Conservation (phyloP, 2,329 filamentous ascomycete species). For the Helotiales sp. region DNA sequence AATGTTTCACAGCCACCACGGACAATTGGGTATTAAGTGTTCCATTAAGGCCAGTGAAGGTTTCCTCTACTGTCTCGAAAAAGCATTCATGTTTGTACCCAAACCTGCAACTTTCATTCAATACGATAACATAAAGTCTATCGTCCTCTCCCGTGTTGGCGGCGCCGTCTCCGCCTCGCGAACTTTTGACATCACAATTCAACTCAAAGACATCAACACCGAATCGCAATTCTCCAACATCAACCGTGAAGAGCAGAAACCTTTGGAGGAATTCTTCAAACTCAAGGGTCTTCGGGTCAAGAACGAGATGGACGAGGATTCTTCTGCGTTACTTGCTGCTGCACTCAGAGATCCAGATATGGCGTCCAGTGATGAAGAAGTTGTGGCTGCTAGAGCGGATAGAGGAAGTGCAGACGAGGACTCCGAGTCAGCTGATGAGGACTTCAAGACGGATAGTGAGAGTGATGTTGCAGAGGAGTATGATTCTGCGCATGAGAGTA, state of each 20-base stretch:
- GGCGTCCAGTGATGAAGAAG: conserved; percentile 72
- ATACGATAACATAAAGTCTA: conserved; percentile 86
- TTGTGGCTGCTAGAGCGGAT: conserved; percentile 68
- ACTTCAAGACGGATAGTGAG: conserved; percentile 90
- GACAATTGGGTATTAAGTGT: conserved; percentile 95
- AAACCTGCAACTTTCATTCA: conserved; percentile 97
- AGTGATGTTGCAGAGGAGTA: conserved; percentile 96
- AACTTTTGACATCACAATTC: conserved; percentile 95
- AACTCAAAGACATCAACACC: conserved; percentile 80
- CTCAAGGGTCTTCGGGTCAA: conserved; percentile 92
- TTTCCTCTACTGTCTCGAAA: conserved; percentile 94
- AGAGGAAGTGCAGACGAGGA: conserved; percentile 95
- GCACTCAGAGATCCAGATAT: conserved; percentile 83
- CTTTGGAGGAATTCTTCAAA: conserved; percentile 97
- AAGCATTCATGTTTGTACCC: conserved; percentile 98
- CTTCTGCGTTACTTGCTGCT: conserved; percentile 70
- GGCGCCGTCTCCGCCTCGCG: conserved; percentile 91
- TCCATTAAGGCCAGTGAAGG: conserved; percentile 99
- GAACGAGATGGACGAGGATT: conserved; percentile 96
- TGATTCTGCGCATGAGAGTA: conserved; percentile 88
- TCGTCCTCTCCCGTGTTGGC: conserved; percentile 94
- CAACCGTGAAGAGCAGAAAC: conserved; percentile 95
- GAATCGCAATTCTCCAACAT: conserved; percentile 99
- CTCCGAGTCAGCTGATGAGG: conserved; percentile 91
- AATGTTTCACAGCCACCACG: conserved; percentile 67